A percentile compares a stretch with the other conserved stretches of the same genome.
Evolutionary conservation across 2,329 filamentous ascomycete genomes (phyloP).

Genomic region (Raffaelea arxii): DNA sequence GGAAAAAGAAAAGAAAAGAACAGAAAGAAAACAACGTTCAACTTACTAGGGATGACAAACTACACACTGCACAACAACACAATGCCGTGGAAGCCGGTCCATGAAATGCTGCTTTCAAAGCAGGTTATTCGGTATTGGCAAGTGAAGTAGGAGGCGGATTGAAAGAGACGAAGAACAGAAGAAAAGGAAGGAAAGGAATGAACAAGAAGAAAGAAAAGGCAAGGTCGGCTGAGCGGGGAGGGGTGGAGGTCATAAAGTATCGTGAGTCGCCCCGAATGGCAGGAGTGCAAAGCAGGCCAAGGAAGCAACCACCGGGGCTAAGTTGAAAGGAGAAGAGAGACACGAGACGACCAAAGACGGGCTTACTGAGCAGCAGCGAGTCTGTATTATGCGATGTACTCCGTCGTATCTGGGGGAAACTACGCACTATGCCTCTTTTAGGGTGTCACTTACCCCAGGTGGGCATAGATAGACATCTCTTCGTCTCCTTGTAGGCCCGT

Average conservation of each 20-base stretch:
- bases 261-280: neutral
- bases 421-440: no score
- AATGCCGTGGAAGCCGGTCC: neutral
- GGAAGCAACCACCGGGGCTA: neutral
- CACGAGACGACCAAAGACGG: neutral
- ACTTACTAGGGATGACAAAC: constrained; percentile 1
- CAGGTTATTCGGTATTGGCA: neutral
- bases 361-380: no score
- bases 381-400: neutral
- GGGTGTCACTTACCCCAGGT: no score
- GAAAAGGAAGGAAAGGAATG: neutral
- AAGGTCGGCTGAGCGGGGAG: neutral
- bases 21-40: no score
- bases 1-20: neutral
- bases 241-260: neutral
- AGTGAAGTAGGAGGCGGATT: neutral
- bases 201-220: neutral
- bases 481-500: no score
- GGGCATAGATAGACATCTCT: no score
- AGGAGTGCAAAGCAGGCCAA: neutral
- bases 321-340: constrained; percentile 1
- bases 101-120: constrained; percentile 6
- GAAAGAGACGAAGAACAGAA: neutral
- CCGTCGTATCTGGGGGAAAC: neutral
- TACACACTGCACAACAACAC: neutral